Evolutionary conservation across 495 filamentous ascomycete genomes (phyloP), one percentile per base, ranked within the genome.

Genomic region (Daldinia loculata): DNA sequence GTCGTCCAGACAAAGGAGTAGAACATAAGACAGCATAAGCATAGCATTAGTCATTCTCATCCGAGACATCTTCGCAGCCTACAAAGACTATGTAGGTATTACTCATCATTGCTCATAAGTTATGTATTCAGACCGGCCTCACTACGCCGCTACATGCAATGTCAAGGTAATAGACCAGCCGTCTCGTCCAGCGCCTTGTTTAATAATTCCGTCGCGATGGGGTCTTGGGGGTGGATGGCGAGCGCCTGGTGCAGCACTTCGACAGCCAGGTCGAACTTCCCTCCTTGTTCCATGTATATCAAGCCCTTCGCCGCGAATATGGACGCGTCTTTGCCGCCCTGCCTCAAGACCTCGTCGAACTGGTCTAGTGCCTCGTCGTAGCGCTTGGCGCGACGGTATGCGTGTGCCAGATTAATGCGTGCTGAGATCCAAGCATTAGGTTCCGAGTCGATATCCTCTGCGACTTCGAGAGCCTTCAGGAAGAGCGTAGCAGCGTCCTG

Each of bases 361-460:
- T 94, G 86, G 1, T 82, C 83, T 5, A 98, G 84, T 0, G 95
- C 91, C 30, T 91, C 86, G 17, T 89, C 84, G 70, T 91, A 85
- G 52, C 86, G 82, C n/a, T 89, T 86, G 59, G 90, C 74, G 6
- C 93, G 89, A 15, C 95, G 88, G 63, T 92, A 89, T 0, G 94
- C 93, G 75, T 99, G 96, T 2, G 88, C 95, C 29, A 99, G 83
- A 67, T 98, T 98, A 5, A 92, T 91, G 30, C 93, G 88, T 3
- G 93, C 94, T 4, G 94, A 89, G 2, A 97, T 83, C 93, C 93
- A 97, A 2, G 95, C 92, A 41, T 87, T 84, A 0, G 92, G 88
- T 56, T 97, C 93, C 61, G 90, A 89, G 63, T 92, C 88, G 53
- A 95, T 93, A 22, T 93, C 90, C 0, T 88, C 85, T 1, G 94